A percentile compares a stretch with the other conserved stretches of the same genome.
Conservation (phyloP, 257 asterid genomes). For the Phtheirospermum japonicum region DNA sequence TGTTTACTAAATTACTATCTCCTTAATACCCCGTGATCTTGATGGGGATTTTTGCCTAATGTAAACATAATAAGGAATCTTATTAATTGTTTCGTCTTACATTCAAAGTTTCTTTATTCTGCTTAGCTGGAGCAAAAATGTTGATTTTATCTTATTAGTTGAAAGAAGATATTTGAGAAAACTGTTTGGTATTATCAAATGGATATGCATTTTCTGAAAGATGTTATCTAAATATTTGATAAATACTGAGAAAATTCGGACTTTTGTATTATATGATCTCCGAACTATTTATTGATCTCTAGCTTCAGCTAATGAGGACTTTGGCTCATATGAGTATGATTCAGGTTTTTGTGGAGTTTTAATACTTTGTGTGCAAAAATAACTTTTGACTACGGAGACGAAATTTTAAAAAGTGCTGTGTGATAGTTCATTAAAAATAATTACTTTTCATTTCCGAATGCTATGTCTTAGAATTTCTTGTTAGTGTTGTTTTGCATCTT, state of each 20-base stretch:
- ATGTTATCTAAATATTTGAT: constrained; percentile 8
- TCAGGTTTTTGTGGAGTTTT: background rate
- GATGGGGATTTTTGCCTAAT: constrained; percentile 29
- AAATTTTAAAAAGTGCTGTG: too few species aligned
- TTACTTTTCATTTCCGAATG: background rate
- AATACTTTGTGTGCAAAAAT: too few species aligned
- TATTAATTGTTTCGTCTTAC: constrained; percentile 15
- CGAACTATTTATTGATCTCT: background rate
- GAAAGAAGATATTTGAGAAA: constrained; percentile 18
- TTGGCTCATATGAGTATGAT: background rate
- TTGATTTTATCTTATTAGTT: constrained; percentile 27
- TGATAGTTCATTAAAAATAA: too few species aligned
- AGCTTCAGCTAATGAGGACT: background rate
- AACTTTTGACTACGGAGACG: background rate
- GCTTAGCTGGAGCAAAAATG: constrained; percentile 30
- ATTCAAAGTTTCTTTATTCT: constrained; percentile 22
- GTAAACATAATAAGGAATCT: constrained; percentile 31
- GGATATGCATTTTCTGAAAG: constrained; percentile 19
- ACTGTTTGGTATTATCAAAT: constrained; percentile 20
- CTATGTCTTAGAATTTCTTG: constrained; percentile 1
- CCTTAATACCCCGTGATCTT: constrained; percentile 27
- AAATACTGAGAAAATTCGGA: background rate
- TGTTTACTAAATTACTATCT: background rate
- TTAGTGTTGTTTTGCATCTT: background rate
- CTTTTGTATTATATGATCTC: constrained; percentile 19